Percentiles rank a stretch among this genome's conserved stretches.
phyloP scores from a whole-genome alignment of 129 eudicot genomes.

The Lonicera japonica region DNA sequence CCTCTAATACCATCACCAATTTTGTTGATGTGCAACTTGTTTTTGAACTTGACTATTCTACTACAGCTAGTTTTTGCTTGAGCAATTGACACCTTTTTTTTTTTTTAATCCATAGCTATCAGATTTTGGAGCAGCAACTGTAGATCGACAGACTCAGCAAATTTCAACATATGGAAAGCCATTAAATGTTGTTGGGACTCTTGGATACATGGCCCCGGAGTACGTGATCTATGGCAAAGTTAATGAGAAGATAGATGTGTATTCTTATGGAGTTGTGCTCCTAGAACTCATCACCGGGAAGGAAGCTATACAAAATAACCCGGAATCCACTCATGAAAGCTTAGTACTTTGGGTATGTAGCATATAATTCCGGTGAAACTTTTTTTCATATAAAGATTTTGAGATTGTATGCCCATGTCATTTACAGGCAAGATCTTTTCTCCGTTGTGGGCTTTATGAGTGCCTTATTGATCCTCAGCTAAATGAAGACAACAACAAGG shows the following conservation, averaged over 20 bases:
- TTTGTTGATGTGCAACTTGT: too few species aligned
- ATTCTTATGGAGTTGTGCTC: slow-evolving; percentile 41
- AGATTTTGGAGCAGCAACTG: slow-evolving; percentile 35
- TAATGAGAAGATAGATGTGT: slow-evolving; percentile 50
- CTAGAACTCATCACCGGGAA: slow-evolving; percentile 41
- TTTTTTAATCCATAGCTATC: slow-evolving; percentile 19
- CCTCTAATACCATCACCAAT: too few species aligned
- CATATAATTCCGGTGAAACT: too few species aligned
- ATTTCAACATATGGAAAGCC: slow-evolving; percentile 7
- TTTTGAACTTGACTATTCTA: too few species aligned
- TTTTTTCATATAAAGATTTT: neutral
- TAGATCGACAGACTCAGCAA: slow-evolving; percentile 12
- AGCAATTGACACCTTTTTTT: too few species aligned
- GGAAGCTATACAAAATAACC: slow-evolving; percentile 22
- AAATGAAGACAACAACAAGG: slow-evolving; percentile 22
- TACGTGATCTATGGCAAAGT: slow-evolving; percentile 44
- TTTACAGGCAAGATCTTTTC: slow-evolving; percentile 38
- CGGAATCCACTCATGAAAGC: slow-evolving; percentile 26
- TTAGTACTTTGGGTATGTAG: slow-evolving; percentile 43
- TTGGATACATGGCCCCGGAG: slow-evolving; percentile 49
- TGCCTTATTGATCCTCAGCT: slow-evolving; percentile 33
- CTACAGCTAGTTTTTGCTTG: too few species aligned
- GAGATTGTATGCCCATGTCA: neutral
- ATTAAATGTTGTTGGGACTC: slow-evolving; percentile 23
- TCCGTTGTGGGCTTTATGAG: slow-evolving; percentile 26